phyloP scores from a whole-genome alignment of 495 filamentous ascomycete genomes.

The Neurospora sublineolata region DNA sequence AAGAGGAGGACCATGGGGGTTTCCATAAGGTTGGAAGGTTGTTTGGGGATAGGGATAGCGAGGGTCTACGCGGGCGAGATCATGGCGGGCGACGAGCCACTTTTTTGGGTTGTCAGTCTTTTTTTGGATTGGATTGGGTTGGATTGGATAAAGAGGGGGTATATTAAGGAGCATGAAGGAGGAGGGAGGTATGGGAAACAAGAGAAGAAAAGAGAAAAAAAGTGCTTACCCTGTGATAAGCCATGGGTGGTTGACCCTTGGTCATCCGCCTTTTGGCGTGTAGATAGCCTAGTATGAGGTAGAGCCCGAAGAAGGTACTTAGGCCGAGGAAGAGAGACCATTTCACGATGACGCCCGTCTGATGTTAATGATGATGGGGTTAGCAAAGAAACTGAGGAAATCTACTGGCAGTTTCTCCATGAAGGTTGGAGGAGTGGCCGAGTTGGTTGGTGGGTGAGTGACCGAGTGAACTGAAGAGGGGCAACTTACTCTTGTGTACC shows the following conservation, averaged over 20 bases:
- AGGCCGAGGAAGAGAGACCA: conserved; percentile 54
- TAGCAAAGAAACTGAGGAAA: too few relatives aligned
- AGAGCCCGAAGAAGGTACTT: conserved; percentile 38
- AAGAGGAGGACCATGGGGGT: not conserved
- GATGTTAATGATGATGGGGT: not conserved
- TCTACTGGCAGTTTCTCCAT: not conserved
- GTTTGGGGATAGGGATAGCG: conserved; percentile 33
- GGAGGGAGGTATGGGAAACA: not conserved
- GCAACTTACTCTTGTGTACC: conserved; percentile 30
- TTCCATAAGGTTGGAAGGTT: conserved; percentile 21
- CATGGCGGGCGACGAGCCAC: conserved; percentile 50
- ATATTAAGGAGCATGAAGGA: not conserved
- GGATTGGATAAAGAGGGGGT: not conserved
- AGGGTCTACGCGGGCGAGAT: conserved; percentile 44
- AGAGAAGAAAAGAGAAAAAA: not conserved
- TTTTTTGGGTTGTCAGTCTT: conserved; percentile 22
- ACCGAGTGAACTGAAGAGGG: not conserved
- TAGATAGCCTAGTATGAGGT: conserved; percentile 48
- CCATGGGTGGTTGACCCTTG: conserved; percentile 47
- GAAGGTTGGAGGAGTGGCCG: not conserved
- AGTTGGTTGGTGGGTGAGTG: not conserved
- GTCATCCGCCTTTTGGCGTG: conserved; percentile 56
- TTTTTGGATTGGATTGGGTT: not conserved
- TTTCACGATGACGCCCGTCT: conserved; percentile 54
- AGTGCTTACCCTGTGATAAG: conserved; percentile 53